Evolutionary conservation across 805 yeast species (phyloP).

Genomic region (Pichia nakasei): DNA sequence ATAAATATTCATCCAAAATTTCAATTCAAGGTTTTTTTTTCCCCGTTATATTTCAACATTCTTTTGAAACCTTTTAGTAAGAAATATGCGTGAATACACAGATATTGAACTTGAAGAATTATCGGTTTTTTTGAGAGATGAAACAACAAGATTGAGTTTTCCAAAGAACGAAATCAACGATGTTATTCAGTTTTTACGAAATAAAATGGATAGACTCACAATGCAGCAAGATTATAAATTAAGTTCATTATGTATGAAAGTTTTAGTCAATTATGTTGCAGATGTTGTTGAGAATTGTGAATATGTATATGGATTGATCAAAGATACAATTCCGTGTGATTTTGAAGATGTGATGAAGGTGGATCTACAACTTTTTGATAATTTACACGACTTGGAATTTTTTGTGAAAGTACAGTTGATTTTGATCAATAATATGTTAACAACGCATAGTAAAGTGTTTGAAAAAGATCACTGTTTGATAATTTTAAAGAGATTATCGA

Average conservation of each 20-base stretch:
- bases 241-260: conserved; percentile 4
- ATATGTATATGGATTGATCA: background rate
- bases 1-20: too few species aligned
- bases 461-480: background rate
- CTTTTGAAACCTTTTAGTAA: too few species aligned
- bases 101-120: conserved; percentile 1
- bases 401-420: conserved; percentile 5
- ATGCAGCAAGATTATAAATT: background rate
- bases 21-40: too few species aligned
- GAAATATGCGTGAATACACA: background rate
- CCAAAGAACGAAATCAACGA: background rate
- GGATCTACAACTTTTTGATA: too few species aligned
- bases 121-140: conserved; percentile 3
- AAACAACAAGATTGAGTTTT: background rate
- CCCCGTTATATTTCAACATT: background rate
- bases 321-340: background rate
- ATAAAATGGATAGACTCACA: background rate
- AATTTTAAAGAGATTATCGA: background rate
- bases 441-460: conserved; percentile 1
- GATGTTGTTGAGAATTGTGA: conserved; percentile 9
- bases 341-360: background rate
- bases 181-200: background rate
- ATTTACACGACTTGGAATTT: background rate
- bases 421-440: conserved; percentile 5
- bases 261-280: conserved; percentile 13